Conservation (phyloP, 139 green algal genomes). For the Ettlia oleoabundans region DNA sequence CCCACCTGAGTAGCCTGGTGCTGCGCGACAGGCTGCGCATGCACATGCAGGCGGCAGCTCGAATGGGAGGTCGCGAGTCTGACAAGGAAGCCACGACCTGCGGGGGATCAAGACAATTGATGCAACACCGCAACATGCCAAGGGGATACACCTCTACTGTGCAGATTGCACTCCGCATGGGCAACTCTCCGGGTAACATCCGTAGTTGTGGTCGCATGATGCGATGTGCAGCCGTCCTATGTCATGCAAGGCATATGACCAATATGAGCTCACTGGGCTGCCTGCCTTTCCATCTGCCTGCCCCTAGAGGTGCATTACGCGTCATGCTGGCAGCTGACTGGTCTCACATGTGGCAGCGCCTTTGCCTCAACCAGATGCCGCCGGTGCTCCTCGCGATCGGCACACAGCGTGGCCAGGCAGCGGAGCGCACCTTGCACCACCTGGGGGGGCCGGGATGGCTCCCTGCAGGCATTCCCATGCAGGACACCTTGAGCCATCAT, state of each 20-base stretch:
- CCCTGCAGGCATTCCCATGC: too few species aligned
- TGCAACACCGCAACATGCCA: neutral
- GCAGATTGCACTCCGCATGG: too few species aligned
- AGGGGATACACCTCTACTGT: neutral
- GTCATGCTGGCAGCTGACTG: too few species aligned
- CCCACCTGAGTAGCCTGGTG: conserved; percentile 54
- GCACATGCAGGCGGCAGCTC: conserved; percentile 74
- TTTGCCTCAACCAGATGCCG: conserved; percentile 70
- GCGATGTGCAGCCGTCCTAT: too few species aligned
- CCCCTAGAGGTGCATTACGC: too few species aligned
- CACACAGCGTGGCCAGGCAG: conserved; percentile 73
- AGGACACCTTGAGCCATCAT: too few species aligned
- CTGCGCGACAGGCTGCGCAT: conserved; percentile 76
- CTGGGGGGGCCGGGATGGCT: neutral
- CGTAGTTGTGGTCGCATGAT: too few species aligned
- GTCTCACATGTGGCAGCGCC: conserved; percentile 60
- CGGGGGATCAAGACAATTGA: too few species aligned
- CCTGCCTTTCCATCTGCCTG: too few species aligned
- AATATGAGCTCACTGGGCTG: too few species aligned
- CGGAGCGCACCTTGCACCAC: conserved; percentile 61
- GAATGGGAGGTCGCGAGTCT: conserved; percentile 26
- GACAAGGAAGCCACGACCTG: conserved; percentile 49
- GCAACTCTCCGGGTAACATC: too few species aligned
- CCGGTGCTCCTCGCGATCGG: conserved; percentile 59
- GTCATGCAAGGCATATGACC: too few species aligned